Conservation (phyloP, 2,329 filamentous ascomycete genomes). For the Phaeomoniella chlamydospora region DNA sequence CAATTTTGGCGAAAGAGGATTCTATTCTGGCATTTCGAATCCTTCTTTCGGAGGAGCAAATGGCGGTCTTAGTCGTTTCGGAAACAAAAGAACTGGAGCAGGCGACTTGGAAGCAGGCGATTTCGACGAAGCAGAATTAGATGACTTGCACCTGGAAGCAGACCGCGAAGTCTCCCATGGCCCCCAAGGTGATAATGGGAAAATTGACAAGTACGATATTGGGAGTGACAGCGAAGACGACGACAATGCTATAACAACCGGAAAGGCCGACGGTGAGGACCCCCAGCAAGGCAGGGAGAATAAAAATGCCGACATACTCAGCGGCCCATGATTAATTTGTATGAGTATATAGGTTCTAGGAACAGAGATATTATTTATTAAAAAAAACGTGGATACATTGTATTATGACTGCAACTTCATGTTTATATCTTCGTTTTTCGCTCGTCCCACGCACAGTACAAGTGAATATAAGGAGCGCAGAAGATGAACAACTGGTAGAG, state of each 20-base stretch:
- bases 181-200: constrained; percentile 12
- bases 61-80: constrained; percentile 24
- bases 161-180: constrained; percentile 9
- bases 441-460: no score
- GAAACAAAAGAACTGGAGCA: constrained; percentile 24
- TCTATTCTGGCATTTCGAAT: constrained; percentile 3
- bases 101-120: constrained; percentile 46
- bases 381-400: no score
- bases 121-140: constrained; percentile 47
- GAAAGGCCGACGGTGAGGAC: constrained; percentile 3
- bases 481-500: no score
- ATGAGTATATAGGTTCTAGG: no score
- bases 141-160: constrained; percentile 29
- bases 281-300: constrained; percentile 1
- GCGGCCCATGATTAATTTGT: no score
- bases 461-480: no score
- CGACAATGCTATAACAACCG: constrained; percentile 6
- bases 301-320: no score
- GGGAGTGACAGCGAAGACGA: constrained; percentile 31
- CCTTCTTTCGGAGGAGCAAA: constrained; percentile 4
- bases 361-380: no score
- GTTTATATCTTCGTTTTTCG: no score
- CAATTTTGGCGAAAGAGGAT: constrained; percentile 18
- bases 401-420: no score
- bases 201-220: constrained; percentile 33